phyloP scores from a whole-genome alignment of 139 green algal genomes.

The Micractinium conductrix region DNA sequence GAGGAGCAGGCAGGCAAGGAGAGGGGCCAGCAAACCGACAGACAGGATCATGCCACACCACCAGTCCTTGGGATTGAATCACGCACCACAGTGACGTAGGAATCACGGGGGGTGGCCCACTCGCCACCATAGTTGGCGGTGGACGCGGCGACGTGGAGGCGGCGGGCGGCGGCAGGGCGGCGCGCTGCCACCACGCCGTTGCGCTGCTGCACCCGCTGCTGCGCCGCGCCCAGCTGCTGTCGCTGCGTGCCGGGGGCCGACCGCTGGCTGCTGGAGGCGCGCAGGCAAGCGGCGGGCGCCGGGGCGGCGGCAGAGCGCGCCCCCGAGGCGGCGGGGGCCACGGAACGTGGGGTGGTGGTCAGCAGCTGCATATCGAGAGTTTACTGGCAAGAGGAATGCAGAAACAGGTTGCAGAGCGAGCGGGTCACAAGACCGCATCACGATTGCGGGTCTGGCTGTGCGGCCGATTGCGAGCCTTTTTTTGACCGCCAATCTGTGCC shows the following conservation, averaged over 20 bases:
- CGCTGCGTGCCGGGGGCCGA: neutral
- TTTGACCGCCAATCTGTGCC: no score
- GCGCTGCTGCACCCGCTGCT: neutral
- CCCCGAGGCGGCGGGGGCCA: no score
- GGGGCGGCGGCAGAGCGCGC: neutral
- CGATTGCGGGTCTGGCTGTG: no score
- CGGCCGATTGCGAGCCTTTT: no score
- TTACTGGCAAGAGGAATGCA: no score
- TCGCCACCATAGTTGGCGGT: constrained; percentile 38
- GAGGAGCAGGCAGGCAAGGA: no score
- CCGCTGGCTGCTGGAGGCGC: neutral
- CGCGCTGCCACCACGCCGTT: neutral
- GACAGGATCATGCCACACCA: neutral
- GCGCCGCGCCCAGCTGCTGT: neutral
- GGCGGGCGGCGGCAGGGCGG: neutral
- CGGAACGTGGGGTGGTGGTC: no score
- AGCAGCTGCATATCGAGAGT: no score
- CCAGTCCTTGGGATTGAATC: no score
- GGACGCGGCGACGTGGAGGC: neutral
- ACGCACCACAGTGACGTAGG: constrained; percentile 51
- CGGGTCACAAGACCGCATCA: no score
- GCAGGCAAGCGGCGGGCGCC: neutral
- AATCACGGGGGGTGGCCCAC: constrained; percentile 44
- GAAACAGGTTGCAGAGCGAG: no score
- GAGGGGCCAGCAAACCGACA: neutral